These are phyloP conservation scores for Barnettozyma populi DNA, from an alignment of 805 yeast genomes.

Conservation along the genomic window DNA sequence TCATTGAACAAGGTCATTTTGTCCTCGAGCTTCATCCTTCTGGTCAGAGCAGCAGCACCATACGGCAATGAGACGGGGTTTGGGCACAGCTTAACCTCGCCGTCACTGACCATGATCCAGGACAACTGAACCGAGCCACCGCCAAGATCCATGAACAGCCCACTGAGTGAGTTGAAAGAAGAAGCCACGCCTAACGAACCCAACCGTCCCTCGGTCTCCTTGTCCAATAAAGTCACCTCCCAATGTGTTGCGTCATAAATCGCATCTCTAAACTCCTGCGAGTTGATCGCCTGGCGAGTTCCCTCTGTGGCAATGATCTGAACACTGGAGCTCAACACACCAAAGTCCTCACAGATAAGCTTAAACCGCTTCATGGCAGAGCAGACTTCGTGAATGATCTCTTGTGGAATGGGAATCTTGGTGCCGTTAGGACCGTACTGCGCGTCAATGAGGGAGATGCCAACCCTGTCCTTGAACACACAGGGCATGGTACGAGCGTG, in stretches of 20 bases:
- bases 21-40: slow-evolving; percentile 48
- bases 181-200: slow-evolving; percentile 75
- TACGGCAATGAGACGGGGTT: slow-evolving; percentile 63
- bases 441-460: slow-evolving; percentile 62
- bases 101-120: slow-evolving; percentile 58
- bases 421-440: slow-evolving; percentile 38
- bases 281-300: slow-evolving; percentile 62
- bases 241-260: slow-evolving; percentile 58
- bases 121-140: slow-evolving; percentile 67
- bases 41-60: slow-evolving; percentile 66
- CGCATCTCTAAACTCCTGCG: slow-evolving; percentile 50
- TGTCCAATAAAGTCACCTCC: slow-evolving; percentile 54
- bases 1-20: slow-evolving; percentile 46
- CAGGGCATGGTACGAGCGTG: slow-evolving; percentile 77
- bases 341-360: slow-evolving; percentile 67
- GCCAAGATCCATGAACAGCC: slow-evolving; percentile 68
- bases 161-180: slow-evolving; percentile 59
- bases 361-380: slow-evolving; percentile 63
- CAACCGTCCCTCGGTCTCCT: slow-evolving; percentile 59
- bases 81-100: slow-evolving; percentile 48
- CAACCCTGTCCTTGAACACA: slow-evolving; percentile 67
- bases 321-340: slow-evolving; percentile 56
- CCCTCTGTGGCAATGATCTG: slow-evolving; percentile 73
- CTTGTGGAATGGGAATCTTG: slow-evolving; percentile 51
- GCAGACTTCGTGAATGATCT: slow-evolving; percentile 53